Evolutionary conservation across 2,329 filamentous ascomycete genomes (phyloP), one percentile per base, ranked within the genome.

Genomic region (Colletotrichum lupini): DNA sequence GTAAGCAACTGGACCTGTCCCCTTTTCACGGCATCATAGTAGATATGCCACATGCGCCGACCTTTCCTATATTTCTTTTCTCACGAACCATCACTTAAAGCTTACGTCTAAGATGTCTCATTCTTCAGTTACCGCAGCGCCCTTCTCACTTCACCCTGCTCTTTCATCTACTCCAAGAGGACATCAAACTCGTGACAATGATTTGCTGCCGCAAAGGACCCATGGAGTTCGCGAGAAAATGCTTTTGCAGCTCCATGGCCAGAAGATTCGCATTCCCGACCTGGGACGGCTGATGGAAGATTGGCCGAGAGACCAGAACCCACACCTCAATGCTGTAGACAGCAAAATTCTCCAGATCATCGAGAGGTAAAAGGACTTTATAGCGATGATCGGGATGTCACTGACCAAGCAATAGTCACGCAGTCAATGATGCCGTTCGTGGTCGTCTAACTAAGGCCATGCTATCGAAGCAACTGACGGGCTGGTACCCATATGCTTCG

Each of bases 391-490:
- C 8, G 11, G 24, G 1, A 2, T 28, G 6, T 16, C 22, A 42
- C 32, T 52, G 4, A 59, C 11, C 11, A 12, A 32, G 1, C 19
- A 19, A 19, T 8, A 68, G 69, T 2, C 69, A 72, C 11, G 69
- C 69, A 4, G 65, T 72, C 2, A 72, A 69, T 2, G 58, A 72
- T 8, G 68, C 65, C 5, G 66, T 72, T 14, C 65, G 69, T 12
- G 64, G 46, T 32, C 69, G 69, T 12, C 59, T 72, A 2, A 72
- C 69, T n/a, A 72, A 69, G 24, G 69, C 69, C 22, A 72, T 68
- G 69, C 42, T 72, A 1, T 72, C 69, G n/a, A 14, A 26, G 14
- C 69, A 72, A 14, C n/a, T 72, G 32, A 26, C 69, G 2, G 65
- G 69, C 12, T 72, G 69, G 69, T 72, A 72, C 19, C 65, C 69